phyloP scores from a whole-genome alignment of 2,329 filamentous ascomycete genomes.

The Ophiostoma tasmaniense region DNA sequence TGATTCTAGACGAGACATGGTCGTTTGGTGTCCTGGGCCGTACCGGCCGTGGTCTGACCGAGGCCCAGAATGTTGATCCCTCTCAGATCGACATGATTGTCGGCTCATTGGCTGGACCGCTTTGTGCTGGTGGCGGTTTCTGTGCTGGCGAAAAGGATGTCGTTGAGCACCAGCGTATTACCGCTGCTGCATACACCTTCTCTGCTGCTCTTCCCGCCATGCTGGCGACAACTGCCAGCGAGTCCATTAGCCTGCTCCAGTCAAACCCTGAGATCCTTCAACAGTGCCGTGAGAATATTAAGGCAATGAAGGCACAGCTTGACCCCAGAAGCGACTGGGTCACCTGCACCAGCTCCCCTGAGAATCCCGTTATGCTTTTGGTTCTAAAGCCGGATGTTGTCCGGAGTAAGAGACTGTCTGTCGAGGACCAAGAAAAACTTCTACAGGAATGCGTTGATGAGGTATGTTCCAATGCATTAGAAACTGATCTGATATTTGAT shows the following conservation, averaged over 20 bases:
- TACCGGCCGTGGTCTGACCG: constrained; percentile 84
- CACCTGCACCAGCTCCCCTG: constrained; percentile 64
- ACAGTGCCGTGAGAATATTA: constrained; percentile 78
- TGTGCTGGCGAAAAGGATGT: constrained; percentile 88
- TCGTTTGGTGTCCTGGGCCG: constrained; percentile 91
- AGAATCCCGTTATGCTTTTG: constrained; percentile 83
- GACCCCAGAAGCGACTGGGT: constrained; percentile 95
- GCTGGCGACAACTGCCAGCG: constrained; percentile 89
- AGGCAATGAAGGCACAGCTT: constrained; percentile 73
- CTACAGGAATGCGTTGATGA: constrained; percentile 93
- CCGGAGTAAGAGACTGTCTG: constrained; percentile 55
- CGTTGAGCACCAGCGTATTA: constrained; percentile 92
- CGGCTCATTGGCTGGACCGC: constrained; percentile 78
- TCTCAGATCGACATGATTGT: constrained; percentile 95
- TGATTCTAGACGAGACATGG: constrained; percentile 96
- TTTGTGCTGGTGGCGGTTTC: constrained; percentile 91
- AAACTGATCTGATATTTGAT: not conserved
- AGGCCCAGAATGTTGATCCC: constrained; percentile 93
- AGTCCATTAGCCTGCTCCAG: constrained; percentile 79
- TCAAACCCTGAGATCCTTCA: constrained; percentile 73
- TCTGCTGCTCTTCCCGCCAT: constrained; percentile 91
- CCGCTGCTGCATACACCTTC: constrained; percentile 86
- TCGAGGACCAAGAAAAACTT: constrained; percentile 73
- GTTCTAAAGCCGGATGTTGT: constrained; percentile 78
- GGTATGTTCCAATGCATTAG: constrained; percentile 45